Evolutionary conservation across 108 stramenopile genomes (phyloP).

Genomic region (Cyclotella baltica): DNA sequence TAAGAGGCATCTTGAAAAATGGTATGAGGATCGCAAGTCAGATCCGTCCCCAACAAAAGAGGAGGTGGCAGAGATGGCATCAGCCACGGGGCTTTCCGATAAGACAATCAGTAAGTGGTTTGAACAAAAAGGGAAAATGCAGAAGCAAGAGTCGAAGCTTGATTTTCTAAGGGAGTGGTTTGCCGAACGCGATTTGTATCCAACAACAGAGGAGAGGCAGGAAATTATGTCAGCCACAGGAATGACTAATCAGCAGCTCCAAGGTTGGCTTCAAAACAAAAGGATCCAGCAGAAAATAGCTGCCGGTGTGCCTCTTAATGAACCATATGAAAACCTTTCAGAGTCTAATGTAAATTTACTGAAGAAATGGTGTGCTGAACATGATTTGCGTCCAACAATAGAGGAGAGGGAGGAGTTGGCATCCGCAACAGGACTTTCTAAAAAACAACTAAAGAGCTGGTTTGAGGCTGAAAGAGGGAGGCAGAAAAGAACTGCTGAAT

Average conservation of each 20-base stretch:
- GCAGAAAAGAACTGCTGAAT: too few relatives aligned
- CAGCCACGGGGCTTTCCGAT: neutral
- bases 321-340: neutral
- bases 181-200: too few relatives aligned
- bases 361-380: neutral
- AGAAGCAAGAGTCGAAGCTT: too few relatives aligned
- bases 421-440: too few relatives aligned
- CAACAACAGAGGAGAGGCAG: neutral
- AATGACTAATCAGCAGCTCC: neutral
- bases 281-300: neutral
- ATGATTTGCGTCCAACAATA: too few relatives aligned
- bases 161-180: too few relatives aligned
- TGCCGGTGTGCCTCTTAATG: neutral
- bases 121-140: too few relatives aligned
- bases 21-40: neutral
- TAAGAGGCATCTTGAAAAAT: neutral
- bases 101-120: too few relatives aligned
- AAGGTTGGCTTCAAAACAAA: neutral
- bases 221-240: neutral
- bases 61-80: neutral
- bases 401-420: too few relatives aligned
- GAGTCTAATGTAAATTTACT: neutral
- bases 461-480: too few relatives aligned
- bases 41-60: neutral
- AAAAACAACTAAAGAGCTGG: too few relatives aligned